Conservation (phyloP, 2,329 filamentous ascomycete species). For the Volutella citrinella region DNA sequence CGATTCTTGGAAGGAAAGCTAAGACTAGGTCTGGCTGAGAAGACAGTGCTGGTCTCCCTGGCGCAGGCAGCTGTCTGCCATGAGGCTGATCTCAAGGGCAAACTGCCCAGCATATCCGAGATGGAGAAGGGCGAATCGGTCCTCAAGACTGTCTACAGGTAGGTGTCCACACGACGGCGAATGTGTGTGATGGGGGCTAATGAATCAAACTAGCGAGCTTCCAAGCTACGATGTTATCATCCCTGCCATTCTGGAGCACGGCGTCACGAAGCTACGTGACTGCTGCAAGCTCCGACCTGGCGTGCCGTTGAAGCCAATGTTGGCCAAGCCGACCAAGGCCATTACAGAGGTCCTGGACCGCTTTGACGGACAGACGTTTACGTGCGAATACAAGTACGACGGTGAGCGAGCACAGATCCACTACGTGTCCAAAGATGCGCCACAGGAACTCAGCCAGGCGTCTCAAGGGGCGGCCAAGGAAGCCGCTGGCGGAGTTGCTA, state of each 20-base stretch:
- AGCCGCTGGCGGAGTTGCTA: conserved; percentile 69
- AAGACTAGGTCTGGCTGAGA: conserved; percentile 86
- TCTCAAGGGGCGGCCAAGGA: conserved; percentile 61
- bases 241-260: conserved; percentile 81
- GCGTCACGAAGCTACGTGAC: conserved; percentile 77
- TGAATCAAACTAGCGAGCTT: conserved; percentile 63
- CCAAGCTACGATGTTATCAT: conserved; percentile 95
- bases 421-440: conserved; percentile 81
- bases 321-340: conserved; percentile 96
- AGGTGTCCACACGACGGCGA: conserved; percentile 21
- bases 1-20: conserved; percentile 94
- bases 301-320: conserved; percentile 95
- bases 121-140: conserved; percentile 80
- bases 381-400: conserved; percentile 99
- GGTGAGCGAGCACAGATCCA: conserved; percentile 98
- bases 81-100: conserved; percentile 69
- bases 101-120: conserved; percentile 69
- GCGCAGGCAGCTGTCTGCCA: conserved; percentile 86
- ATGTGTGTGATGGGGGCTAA: conserved; percentile 28
- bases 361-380: conserved; percentile 93
- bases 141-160: conserved; percentile 89
- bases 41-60: conserved; percentile 83
- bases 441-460: conserved; percentile 64
- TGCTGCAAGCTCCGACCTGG: conserved; percentile 90
- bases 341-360: conserved; percentile 97